Base-by-base conservation (phyloP, 148 eudicot genomes). In the Fagopyrum esculentum region DNA sequence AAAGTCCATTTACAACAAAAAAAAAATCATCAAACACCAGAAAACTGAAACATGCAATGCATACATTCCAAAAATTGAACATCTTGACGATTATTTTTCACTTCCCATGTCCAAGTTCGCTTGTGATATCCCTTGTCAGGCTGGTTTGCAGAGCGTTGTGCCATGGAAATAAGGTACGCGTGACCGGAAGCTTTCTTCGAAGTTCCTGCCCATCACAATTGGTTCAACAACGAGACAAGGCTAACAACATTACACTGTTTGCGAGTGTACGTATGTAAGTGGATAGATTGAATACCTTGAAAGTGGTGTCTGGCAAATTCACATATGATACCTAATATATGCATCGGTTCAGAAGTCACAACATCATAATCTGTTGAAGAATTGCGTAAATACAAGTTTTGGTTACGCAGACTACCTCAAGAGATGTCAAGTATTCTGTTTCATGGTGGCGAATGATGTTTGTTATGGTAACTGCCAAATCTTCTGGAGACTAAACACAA, bases 301-400 rank as follows among this genome's bases (percentile, higher is more conserved):
- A 95, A 55, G 98, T 95, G 66, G 97, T 87, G 80, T 95, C 98
- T 1, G 98, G 96, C 80, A 95, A 83, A 71, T 92, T 86, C 47
- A 85, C 84, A 80, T 95, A 95, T 11, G 96, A 89, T 61, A 83
- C 87, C 98, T 95, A 93, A 35, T 76, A 82, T 79, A 74, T 66
- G 40, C 71, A 66, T 5, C 16, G 26, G 6, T 40, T 35, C 40
- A 35, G 40, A 15, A 3, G 12, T 49, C 52, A 10, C 9, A 3
- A 35, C 6, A 40, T 12, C 30, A 66, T 35, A 35, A 35, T 35
- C 1, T 35, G 40, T 66, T 45, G 43, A 17, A 12, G 6, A 12
- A 6, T 13, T 66, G 13, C 19, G 43, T 43, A 35, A 35, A 46
- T 66, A 35, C 13, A 13, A 63, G 11, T 35, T 35, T 1, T 35